A percentile compares a stretch with the other conserved stretches of the same genome.
phyloP scores from a whole-genome alignment of 345 rosid genomes.

The Hibiscus mutabilis region DNA sequence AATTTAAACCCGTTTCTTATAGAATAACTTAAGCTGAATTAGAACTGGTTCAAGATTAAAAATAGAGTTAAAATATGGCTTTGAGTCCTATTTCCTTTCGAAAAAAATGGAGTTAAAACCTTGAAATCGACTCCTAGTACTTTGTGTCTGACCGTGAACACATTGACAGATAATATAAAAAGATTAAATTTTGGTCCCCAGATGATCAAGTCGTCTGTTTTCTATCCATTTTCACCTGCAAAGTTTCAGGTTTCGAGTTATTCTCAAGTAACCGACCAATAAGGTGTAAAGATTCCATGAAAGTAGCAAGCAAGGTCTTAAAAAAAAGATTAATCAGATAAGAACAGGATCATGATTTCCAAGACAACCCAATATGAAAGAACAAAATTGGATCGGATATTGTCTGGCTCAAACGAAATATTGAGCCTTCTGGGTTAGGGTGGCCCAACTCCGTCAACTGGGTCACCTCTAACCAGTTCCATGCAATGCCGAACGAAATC shows the following conservation, averaged over 20 bases:
- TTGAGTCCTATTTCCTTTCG: too few relatives aligned
- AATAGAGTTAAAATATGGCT: too few relatives aligned
- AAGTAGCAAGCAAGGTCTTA: not conserved
- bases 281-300: not conserved
- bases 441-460: too few relatives aligned
- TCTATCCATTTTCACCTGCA: not conserved
- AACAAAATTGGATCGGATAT: too few relatives aligned
- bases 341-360: too few relatives aligned
- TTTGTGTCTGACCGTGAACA: not conserved
- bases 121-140: not conserved
- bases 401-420: too few relatives aligned
- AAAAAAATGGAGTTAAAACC: not conserved
- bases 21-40: slow-evolving; percentile 4
- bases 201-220: not conserved
- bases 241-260: not conserved
- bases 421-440: too few relatives aligned
- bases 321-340: too few relatives aligned
- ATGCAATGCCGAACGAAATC: too few relatives aligned
- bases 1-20: too few relatives aligned
- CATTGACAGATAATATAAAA: not conserved
- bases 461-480: too few relatives aligned
- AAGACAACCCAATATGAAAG: not conserved
- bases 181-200: not conserved
- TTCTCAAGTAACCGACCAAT: not conserved
- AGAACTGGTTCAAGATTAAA: not conserved